A percentile compares a stretch with the other conserved stretches of the same genome.
Evolutionary conservation across 2,329 filamentous ascomycete genomes (phyloP).

Genomic region (Aspergillaceae sp.): DNA sequence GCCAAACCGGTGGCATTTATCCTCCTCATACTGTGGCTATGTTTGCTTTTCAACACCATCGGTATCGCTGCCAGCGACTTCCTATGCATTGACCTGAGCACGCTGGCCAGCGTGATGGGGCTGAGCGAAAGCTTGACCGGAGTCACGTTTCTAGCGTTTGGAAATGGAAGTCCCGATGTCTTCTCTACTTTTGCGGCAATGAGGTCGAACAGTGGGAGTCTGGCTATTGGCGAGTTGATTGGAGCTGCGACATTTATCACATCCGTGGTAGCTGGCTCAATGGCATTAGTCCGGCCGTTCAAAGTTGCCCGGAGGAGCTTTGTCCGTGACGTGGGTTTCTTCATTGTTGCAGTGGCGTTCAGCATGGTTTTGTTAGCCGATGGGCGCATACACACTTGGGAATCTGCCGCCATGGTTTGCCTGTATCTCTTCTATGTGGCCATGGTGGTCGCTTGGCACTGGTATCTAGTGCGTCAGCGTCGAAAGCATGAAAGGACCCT

Average conservation of each 20-base stretch:
- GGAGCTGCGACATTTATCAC: constrained; percentile 95
- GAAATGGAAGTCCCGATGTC: constrained; percentile 95
- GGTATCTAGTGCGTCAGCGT: constrained; percentile 61
- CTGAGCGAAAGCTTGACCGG: constrained; percentile 94
- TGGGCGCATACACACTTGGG: constrained; percentile 75
- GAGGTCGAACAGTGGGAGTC: constrained; percentile 91
- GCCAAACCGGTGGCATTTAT: constrained; percentile 69
- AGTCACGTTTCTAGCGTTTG: constrained; percentile 92
- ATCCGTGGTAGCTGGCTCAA: constrained; percentile 89
- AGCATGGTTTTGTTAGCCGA: constrained; percentile 82
- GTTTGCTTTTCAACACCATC: constrained; percentile 87
- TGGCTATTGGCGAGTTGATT: constrained; percentile 90
- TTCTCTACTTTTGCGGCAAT: constrained; percentile 99
- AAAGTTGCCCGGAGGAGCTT: constrained; percentile 84
- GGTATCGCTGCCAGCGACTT: constrained; percentile 97
- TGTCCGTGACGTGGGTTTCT: constrained; percentile 84
- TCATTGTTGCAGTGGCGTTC: constrained; percentile 76
- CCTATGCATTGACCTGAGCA: constrained; percentile 93
- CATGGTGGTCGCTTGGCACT: constrained; percentile 87
- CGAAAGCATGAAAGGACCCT: constrained; percentile 57
- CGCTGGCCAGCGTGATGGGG: constrained; percentile 77
- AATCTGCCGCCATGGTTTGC: constrained; percentile 79
- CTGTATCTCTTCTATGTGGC: constrained; percentile 87
- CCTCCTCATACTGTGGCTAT: constrained; percentile 73
- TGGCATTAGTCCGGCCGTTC: constrained; percentile 95